These are phyloP conservation scores for Diplodia corticola DNA, from an alignment of 2,329 filamentous ascomycete genomes.

Conservation along the genomic window DNA sequence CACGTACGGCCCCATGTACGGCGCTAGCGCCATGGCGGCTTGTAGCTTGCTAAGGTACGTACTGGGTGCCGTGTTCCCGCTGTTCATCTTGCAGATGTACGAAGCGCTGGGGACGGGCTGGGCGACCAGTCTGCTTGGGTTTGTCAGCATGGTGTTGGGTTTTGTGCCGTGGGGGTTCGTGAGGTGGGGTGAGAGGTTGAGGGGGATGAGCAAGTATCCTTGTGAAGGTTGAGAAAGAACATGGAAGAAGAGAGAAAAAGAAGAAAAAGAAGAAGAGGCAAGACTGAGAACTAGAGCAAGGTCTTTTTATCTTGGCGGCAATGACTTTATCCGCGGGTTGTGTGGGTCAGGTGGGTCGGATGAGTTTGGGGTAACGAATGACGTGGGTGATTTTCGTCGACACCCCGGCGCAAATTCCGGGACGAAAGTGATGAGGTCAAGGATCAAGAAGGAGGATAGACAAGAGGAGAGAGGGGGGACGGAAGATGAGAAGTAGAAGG, in stretches of 20 bases:
- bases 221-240: slow-evolving; percentile 3
- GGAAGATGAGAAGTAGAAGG: neutral
- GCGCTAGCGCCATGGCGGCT: slow-evolving; percentile 61
- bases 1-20: slow-evolving; percentile 55
- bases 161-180: slow-evolving; percentile 23
- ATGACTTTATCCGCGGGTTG: neutral
- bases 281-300: neutral
- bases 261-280: neutral
- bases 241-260: neutral
- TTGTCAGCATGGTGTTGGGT: slow-evolving; percentile 37
- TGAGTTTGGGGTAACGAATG: neutral
- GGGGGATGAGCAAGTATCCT: slow-evolving; percentile 9
- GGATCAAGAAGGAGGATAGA: neutral
- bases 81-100: slow-evolving; percentile 59
- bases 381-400: neutral
- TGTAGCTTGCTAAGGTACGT: slow-evolving; percentile 60
- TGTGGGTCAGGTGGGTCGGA: neutral
- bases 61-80: slow-evolving; percentile 58
- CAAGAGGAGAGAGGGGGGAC: neutral
- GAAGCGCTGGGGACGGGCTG: slow-evolving; percentile 39
- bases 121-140: slow-evolving; percentile 43
- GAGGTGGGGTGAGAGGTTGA: slow-evolving; percentile 5
- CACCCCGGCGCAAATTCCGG: neutral
- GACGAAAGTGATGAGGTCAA: neutral
- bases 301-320: neutral